phyloP scores from a whole-genome alignment of 2,329 filamentous ascomycete genomes.

The Pseudogymnoascus sp. region DNA sequence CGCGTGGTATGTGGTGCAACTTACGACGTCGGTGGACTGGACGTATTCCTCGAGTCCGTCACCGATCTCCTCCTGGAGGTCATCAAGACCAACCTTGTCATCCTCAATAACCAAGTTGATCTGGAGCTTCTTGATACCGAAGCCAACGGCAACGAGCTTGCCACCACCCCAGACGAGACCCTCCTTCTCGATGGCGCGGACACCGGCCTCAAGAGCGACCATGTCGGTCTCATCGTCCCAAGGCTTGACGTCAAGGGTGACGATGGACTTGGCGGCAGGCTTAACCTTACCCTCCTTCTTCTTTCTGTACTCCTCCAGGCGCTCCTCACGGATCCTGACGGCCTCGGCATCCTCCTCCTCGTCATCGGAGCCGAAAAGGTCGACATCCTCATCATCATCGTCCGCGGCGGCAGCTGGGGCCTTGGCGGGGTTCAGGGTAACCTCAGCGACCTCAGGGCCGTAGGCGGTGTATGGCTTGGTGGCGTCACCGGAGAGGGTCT shows the following conservation, averaged over 20 bases:
- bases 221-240: conserved; percentile 98
- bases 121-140: conserved; percentile 98
- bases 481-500: conserved; percentile 81
- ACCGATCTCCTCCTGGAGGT: conserved; percentile 79
- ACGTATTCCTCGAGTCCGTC: conserved; percentile 80
- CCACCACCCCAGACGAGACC: conserved; percentile 94
- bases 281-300: conserved; percentile 95
- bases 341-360: conserved; percentile 93
- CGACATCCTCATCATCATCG: conserved; percentile 76
- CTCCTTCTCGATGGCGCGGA: conserved; percentile 80
- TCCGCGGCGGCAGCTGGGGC: conserved; percentile 62
- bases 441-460: conserved; percentile 72
- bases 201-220: conserved; percentile 68
- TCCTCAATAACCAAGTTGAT: conserved; percentile 98
- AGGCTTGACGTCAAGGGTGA: conserved; percentile 95
- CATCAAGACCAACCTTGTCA: conserved; percentile 82
- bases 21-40: conserved; percentile 81
- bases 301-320: conserved; percentile 86
- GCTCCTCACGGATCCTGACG: conserved; percentile 74
- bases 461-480: conserved; percentile 84
- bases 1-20: conserved; percentile 21
- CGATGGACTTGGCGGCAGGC: conserved; percentile 88
- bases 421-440: conserved; percentile 79
- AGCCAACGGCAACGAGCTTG: conserved; percentile 83
- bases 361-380: conserved; percentile 87